phyloP scores from a whole-genome alignment of 2,329 filamentous ascomycete genomes.

The Arthrobotrys conoides region DNA sequence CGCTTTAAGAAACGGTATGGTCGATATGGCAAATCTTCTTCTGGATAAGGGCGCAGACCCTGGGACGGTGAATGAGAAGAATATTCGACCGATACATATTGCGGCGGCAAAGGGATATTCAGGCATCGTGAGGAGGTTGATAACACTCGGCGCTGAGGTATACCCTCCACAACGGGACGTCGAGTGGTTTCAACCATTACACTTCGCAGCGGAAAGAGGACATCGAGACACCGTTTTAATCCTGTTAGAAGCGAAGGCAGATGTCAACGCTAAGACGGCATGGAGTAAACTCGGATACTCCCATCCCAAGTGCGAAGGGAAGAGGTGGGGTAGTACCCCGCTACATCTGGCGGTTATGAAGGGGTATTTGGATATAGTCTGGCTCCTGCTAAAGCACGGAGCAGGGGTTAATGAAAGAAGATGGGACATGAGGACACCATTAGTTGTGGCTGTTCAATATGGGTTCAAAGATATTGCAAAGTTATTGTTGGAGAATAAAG shows the following conservation, averaged over 20 bases:
- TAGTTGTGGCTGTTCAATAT: slow-evolving; percentile 34
- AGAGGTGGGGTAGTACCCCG: slow-evolving; percentile 48
- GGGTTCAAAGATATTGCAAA: slow-evolving; percentile 34
- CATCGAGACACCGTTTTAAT: slow-evolving; percentile 16
- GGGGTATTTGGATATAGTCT: slow-evolving; percentile 35
- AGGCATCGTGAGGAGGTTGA: not conserved
- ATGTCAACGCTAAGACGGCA: slow-evolving; percentile 46
- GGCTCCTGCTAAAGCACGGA: slow-evolving; percentile 23
- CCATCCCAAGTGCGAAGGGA: slow-evolving; percentile 48
- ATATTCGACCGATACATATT: slow-evolving; percentile 49
- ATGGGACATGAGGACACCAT: slow-evolving; percentile 53
- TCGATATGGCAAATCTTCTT: slow-evolving; percentile 33
- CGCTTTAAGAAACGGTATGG: slow-evolving; percentile 28
- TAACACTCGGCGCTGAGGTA: slow-evolving; percentile 42
- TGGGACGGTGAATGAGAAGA: slow-evolving; percentile 23
- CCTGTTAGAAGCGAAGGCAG: slow-evolving; percentile 35
- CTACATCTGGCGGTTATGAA: slow-evolving; percentile 41
- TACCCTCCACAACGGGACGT: slow-evolving; percentile 29
- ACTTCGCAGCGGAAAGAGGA: slow-evolving; percentile 30
- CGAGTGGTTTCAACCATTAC: slow-evolving; percentile 54
- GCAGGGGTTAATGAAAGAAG: slow-evolving; percentile 43
- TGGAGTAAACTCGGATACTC: slow-evolving; percentile 47
- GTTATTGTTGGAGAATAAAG: slow-evolving; percentile 33
- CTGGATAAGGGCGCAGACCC: slow-evolving; percentile 39
- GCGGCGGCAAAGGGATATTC: slow-evolving; percentile 28